phyloP scores from a whole-genome alignment of 1,139 yeast species.

The Zygotorulaspora mrakii region DNA sequence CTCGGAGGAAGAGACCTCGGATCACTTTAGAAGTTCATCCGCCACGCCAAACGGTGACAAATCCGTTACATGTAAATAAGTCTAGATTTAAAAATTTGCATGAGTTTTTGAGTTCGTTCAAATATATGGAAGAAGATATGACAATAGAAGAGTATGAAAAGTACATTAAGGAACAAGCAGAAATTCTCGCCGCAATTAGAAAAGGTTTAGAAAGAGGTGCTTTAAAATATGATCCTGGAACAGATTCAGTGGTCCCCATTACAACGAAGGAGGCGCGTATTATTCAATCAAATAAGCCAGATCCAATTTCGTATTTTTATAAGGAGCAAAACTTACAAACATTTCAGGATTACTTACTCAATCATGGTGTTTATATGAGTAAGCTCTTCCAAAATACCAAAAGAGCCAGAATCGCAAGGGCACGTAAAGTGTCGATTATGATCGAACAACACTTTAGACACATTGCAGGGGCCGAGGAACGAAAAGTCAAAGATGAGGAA shows the following conservation, averaged over 20 bases:
- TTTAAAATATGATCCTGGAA: conserved; percentile 43
- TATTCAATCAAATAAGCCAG: conserved; percentile 35
- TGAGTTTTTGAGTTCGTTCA: conserved; percentile 48
- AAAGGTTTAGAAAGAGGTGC: conserved; percentile 54
- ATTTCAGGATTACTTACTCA: conserved; percentile 66
- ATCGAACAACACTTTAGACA: conserved; percentile 83
- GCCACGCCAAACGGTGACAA: conserved; percentile 64
- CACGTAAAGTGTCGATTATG: conserved; percentile 74
- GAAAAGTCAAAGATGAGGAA: conserved; percentile 67
- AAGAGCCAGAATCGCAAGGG: conserved; percentile 60
- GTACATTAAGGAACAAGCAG: conserved; percentile 47
- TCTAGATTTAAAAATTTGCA: conserved; percentile 43
- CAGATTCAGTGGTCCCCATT: conserved; percentile 45
- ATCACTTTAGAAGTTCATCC: conserved; percentile 47
- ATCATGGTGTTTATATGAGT: conserved; percentile 73
- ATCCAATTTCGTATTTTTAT: conserved; percentile 32
- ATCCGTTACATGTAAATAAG: conserved; percentile 63
- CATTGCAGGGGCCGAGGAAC: conserved; percentile 83
- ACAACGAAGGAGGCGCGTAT: conserved; percentile 45
- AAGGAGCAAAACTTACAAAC: conserved; percentile 45
- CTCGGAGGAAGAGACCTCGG: conserved; percentile 34
- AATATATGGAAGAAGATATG: conserved; percentile 56
- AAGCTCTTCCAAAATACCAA: conserved; percentile 67
- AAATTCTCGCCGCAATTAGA: conserved; percentile 45
- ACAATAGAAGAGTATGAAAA: conserved; percentile 44